A percentile compares a stretch with the other conserved stretches of the same genome.
These are phyloP conservation scores for Clonostachys rhizophaga DNA, from an alignment of 2,329 filamentous ascomycete species.

Conservation along the genomic window DNA sequence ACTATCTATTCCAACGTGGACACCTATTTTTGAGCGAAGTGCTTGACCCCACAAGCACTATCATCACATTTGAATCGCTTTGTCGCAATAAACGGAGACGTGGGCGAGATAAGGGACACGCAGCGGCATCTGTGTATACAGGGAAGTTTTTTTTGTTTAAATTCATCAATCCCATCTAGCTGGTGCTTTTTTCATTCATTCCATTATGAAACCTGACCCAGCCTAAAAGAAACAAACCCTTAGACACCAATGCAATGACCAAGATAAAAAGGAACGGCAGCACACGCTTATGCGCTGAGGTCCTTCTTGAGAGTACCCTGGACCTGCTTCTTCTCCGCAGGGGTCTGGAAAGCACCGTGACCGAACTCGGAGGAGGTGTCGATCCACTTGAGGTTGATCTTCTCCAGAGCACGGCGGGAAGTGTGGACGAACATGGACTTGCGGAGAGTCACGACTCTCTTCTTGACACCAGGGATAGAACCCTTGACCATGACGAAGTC, in stretches of 20 bases:
- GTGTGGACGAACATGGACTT: conserved; percentile 99
- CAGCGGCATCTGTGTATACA: too few species aligned
- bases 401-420: conserved; percentile 92
- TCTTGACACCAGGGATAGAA: conserved; percentile 96
- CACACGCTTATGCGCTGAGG: conserved; percentile 38
- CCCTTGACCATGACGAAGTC: conserved; percentile 98
- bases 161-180: conserved; percentile 21
- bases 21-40: too few species aligned
- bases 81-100: too few species aligned
- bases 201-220: conserved; percentile 24
- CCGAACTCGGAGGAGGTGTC: conserved; percentile 99
- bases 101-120: too few species aligned
- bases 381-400: conserved; percentile 99
- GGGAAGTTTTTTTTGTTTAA: neutral
- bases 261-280: conserved; percentile 32
- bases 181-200: conserved; percentile 21
- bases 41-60: too few species aligned
- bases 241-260: conserved; percentile 52
- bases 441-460: conserved; percentile 97
- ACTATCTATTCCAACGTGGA: too few species aligned
- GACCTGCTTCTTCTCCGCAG: conserved; percentile 96
- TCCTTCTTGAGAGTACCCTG: conserved; percentile 99
- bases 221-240: conserved; percentile 32
- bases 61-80: too few species aligned
- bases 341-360: conserved; percentile 99